These are phyloP conservation scores for Cladorrhinum sp. DNA, from an alignment of 2,329 filamentous ascomycete genomes.

Conservation along the genomic window DNA sequence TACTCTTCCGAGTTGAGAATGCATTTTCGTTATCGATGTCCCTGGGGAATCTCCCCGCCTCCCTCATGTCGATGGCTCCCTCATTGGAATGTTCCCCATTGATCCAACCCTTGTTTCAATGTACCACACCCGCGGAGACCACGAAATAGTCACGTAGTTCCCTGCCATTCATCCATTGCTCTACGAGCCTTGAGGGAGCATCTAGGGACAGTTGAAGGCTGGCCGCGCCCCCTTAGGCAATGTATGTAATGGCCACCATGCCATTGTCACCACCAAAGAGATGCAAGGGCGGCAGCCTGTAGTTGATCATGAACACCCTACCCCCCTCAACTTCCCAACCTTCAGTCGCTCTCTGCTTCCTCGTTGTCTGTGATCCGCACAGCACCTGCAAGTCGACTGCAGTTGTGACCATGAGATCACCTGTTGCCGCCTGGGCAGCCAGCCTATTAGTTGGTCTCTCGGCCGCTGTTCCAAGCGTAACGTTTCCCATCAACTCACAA, in stretches of 20 bases:
- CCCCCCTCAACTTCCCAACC: background rate
- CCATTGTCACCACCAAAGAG: background rate
- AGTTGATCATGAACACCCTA: conserved; percentile 14
- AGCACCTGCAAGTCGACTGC: background rate
- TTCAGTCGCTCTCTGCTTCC: background rate
- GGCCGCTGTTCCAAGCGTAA: conserved; percentile 41
- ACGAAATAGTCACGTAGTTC: conserved; percentile 12
- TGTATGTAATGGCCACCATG: conserved; percentile 6
- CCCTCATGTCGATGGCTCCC: background rate
- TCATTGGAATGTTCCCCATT: conserved; percentile 9
- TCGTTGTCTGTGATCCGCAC: background rate
- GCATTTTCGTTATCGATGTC: background rate
- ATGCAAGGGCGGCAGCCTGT: conserved; percentile 22
- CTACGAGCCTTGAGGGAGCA: background rate
- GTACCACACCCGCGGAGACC: conserved; percentile 1
- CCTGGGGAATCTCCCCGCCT: background rate
- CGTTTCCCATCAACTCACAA: conserved; percentile 81
- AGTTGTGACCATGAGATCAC: conserved; percentile 24
- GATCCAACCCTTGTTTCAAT: conserved; percentile 21
- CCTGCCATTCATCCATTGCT: conserved; percentile 1
- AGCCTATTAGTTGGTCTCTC: conserved; percentile 33
- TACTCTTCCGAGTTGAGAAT: background rate
- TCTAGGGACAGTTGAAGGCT: conserved; percentile 10
- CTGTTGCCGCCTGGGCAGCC: conserved; percentile 30
- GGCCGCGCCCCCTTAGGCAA: conserved; percentile 6